These are phyloP conservation scores for Skeletonema grethae DNA, from an alignment of 108 stramenopile genomes.

Conservation along the genomic window DNA sequence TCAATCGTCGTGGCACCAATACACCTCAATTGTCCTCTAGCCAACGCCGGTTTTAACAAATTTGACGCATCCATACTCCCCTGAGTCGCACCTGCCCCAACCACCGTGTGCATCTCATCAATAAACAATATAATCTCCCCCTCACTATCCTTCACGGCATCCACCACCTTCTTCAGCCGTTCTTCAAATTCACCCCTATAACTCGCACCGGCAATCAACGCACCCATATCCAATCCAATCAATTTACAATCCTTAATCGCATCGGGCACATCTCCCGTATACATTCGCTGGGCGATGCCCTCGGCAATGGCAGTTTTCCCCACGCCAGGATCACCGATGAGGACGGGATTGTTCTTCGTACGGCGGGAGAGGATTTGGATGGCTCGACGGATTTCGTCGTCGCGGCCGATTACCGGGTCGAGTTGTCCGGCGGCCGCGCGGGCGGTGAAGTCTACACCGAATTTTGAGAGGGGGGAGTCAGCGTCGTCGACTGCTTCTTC, in stretches of 20 bases:
- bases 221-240: constrained; percentile 95
- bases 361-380: constrained; percentile 96
- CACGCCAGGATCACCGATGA: constrained; percentile 98
- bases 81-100: constrained; percentile 92
- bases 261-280: constrained; percentile 20
- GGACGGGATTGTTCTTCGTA: constrained; percentile 98
- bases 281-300: constrained; percentile 89
- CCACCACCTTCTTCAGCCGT: constrained; percentile 96
- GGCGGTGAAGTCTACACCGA: constrained; percentile 94
- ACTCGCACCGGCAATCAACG: constrained; percentile 97
- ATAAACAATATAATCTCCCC: constrained; percentile 97
- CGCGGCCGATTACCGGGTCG: constrained; percentile 99
- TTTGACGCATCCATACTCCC: constrained; percentile 98
- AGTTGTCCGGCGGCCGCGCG: constrained; percentile 80
- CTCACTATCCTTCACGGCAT: constrained; percentile 92
- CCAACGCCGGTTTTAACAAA: constrained; percentile 96
- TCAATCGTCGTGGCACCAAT: constrained; percentile 98
- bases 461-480: constrained; percentile 92
- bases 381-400: constrained; percentile 97
- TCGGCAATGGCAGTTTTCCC: constrained; percentile 97
- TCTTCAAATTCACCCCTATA: constrained; percentile 99
- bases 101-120: constrained; percentile 99
- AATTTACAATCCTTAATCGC: constrained; percentile 69
- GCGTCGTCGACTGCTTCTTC: neutral
- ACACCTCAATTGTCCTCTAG: constrained; percentile 95